Percentiles rank a stretch among this genome's conserved stretches.
Conservation (phyloP, 352 stramenopile species). For the Pythium aristosporum region DNA sequence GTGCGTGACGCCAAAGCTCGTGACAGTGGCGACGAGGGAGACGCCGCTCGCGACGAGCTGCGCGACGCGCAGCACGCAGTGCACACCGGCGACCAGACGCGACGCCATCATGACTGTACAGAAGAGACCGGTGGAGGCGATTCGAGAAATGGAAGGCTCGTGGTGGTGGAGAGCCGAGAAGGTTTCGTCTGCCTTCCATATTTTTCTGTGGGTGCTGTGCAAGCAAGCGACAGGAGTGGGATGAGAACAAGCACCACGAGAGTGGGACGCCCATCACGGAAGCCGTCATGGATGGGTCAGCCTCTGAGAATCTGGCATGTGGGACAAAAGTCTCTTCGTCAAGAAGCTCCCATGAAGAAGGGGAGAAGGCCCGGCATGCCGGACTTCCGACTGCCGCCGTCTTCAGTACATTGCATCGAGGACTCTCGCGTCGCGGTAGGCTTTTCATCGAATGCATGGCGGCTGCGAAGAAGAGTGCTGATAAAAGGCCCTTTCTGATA, state of each 20-base stretch:
- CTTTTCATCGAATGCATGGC: no score
- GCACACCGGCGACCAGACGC: not conserved
- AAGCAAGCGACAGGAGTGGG: not conserved
- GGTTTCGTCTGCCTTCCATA: not conserved
- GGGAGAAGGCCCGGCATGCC: no score
- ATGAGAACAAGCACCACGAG: not conserved
- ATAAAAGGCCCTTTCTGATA: no score
- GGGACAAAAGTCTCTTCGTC: not conserved
- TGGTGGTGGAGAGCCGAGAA: not conserved
- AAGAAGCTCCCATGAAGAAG: no score
- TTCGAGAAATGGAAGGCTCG: not conserved
- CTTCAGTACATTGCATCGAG: no score
- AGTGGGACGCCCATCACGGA: not conserved
- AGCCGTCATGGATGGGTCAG: not conserved
- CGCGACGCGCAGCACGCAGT: slow-evolving; percentile 4
- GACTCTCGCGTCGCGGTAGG: no score
- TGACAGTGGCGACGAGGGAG: not conserved
- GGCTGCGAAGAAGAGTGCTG: no score
- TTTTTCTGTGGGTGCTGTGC: no score
- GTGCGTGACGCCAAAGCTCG: slow-evolving; percentile 10
- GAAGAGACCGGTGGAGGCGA: not conserved
- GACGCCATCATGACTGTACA: not conserved
- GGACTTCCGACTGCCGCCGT: no score
- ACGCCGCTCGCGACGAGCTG: slow-evolving; percentile 15
- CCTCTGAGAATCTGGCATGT: not conserved